phyloP scores from a whole-genome alignment of 495 filamentous ascomycete genomes.

The Lepidopterella palustris region DNA sequence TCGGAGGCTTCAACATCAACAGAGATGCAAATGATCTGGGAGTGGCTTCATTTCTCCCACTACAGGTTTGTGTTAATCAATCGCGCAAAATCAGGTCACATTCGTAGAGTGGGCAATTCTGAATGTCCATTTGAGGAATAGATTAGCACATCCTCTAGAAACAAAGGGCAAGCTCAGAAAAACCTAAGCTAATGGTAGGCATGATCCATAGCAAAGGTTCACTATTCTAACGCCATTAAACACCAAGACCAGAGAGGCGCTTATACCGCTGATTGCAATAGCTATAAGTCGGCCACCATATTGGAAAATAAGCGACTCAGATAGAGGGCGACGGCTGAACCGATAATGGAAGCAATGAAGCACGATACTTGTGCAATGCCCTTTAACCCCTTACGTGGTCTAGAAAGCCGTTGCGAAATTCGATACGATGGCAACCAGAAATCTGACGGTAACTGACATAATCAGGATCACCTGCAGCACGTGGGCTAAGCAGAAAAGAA shows the following conservation, averaged over 20 bases:
- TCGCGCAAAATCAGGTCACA: slow-evolving; percentile 48
- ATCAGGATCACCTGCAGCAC: slow-evolving; percentile 48
- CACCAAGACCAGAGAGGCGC: slow-evolving; percentile 42
- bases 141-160: background rate
- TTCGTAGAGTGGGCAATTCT: slow-evolving; percentile 47
- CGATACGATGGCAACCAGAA: slow-evolving; percentile 48
- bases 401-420: slow-evolving; percentile 46
- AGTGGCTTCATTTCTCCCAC: slow-evolving; percentile 50
- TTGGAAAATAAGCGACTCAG: slow-evolving; percentile 48
- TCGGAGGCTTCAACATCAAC: no score
- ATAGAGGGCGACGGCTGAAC: slow-evolving; percentile 43
- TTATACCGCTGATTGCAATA: slow-evolving; percentile 41
- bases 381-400: slow-evolving; percentile 41
- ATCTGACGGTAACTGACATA: slow-evolving; percentile 47
- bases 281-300: slow-evolving; percentile 45
- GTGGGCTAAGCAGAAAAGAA: slow-evolving; percentile 43
- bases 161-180: slow-evolving; percentile 2
- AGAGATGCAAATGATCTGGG: no score
- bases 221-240: slow-evolving; percentile 50
- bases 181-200: slow-evolving; percentile 46
- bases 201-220: slow-evolving; percentile 49
- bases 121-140: slow-evolving; percentile 41
- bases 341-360: slow-evolving; percentile 46
- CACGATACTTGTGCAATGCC: slow-evolving; percentile 45
- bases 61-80: slow-evolving; percentile 51